phyloP scores from a whole-genome alignment of 257 asterid genomes.

The Coffea eugenioides region DNA sequence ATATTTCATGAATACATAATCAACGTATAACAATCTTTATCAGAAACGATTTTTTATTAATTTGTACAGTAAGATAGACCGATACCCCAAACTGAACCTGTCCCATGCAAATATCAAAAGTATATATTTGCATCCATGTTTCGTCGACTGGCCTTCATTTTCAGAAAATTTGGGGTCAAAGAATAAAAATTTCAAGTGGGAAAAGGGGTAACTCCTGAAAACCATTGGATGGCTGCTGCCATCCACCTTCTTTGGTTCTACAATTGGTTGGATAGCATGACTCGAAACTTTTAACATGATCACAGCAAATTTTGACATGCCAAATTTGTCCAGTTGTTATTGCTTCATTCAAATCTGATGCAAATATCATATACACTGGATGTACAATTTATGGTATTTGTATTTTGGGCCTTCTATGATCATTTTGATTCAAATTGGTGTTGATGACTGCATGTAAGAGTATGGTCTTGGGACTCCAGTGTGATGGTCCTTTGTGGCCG shows the following conservation, averaged over 20 bases:
- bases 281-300: background rate
- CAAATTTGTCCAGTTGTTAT: background rate
- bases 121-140: background rate
- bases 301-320: background rate
- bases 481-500: background rate
- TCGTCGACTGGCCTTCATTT: background rate
- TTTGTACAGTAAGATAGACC: background rate
- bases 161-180: background rate
- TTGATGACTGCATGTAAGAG: background rate
- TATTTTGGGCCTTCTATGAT: background rate
- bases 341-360: background rate
- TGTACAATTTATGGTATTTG: background rate
- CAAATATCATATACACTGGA: background rate
- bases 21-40: background rate
- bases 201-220: background rate
- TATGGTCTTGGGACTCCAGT: background rate
- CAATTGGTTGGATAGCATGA: background rate
- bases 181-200: background rate
- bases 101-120: background rate
- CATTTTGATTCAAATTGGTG: background rate
- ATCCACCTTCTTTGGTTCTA: background rate
- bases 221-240: background rate
- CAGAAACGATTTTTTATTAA: background rate
- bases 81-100: too few species aligned
- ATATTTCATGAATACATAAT: conserved; percentile 1